A percentile compares a stretch with the other conserved stretches of the same genome.
phyloP scores from a whole-genome alignment of 2,329 filamentous ascomycete genomes.

The Venturia pyrina region DNA sequence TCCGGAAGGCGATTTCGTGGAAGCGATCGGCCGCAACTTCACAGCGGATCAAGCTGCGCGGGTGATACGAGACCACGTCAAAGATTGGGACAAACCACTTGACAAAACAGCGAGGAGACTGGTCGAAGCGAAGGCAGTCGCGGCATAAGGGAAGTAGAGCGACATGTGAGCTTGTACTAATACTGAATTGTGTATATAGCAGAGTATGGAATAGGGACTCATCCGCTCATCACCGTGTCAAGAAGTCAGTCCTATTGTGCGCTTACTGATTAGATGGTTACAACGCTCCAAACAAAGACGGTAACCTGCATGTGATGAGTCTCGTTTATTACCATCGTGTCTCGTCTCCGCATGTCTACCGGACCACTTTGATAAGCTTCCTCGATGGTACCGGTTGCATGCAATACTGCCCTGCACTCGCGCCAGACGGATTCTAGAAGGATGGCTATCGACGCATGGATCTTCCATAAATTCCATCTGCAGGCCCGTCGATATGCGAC shows the following conservation, averaged over 20 bases:
- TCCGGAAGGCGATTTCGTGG: conserved; percentile 94
- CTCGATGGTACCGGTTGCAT: not conserved
- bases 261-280: conserved; percentile 1
- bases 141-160: not conserved
- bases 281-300: not conserved
- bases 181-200: not conserved
- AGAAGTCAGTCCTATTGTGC: not conserved
- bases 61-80: conserved; percentile 78
- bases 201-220: not conserved
- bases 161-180: not conserved
- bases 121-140: not conserved
- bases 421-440: not conserved
- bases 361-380: not conserved
- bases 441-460: not conserved
- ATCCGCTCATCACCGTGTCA: not conserved
- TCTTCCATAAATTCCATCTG: not conserved
- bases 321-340: not conserved
- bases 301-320: not conserved
- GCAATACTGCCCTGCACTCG: not conserved
- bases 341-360: not conserved
- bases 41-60: conserved; percentile 76
- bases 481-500: not conserved
- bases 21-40: conserved; percentile 90
- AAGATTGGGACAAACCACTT: conserved; percentile 57
- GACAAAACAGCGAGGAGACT: conserved; percentile 28